These are phyloP conservation scores for Cyberlindnera petersonii DNA, from an alignment of 805 yeast genomes.

Conservation along the genomic window DNA sequence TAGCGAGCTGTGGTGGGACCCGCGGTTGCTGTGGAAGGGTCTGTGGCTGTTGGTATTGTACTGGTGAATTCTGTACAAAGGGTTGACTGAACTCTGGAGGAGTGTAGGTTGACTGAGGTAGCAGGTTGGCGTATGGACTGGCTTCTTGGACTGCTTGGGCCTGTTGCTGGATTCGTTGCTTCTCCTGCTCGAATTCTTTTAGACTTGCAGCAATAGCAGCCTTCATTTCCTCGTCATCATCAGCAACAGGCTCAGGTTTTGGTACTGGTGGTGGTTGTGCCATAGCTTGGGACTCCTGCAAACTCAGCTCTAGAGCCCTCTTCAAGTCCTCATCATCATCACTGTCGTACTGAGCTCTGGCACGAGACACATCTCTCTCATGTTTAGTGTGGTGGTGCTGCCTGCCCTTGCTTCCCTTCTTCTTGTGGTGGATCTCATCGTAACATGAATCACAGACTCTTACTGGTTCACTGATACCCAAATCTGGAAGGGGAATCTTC, in stretches of 20 bases:
- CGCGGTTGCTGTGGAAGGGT: conserved; percentile 23
- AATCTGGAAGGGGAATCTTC: conserved; percentile 64
- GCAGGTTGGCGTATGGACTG: conserved; percentile 19
- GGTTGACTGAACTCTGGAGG: conserved; percentile 1
- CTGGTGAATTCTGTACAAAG: conserved; percentile 1
- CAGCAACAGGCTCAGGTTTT: conserved; percentile 26
- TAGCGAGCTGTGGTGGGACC: conserved; percentile 8
- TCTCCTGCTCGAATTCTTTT: conserved; percentile 52
- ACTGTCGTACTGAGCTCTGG: conserved; percentile 29
- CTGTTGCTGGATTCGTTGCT: conserved; percentile 24
- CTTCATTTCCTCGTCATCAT: conserved; percentile 82
- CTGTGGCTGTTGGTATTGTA: conserved; percentile 22
- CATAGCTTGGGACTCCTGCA: conserved; percentile 46
- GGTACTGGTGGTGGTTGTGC: conserved; percentile 25
- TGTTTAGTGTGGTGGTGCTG: conserved; percentile 18
- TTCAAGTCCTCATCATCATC: conserved; percentile 75
- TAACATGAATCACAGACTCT: conserved; percentile 91
- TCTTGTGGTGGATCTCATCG: conserved; percentile 49
- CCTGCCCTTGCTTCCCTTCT: conserved; percentile 26
- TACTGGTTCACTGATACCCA: conserved; percentile 86
- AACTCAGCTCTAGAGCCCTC: conserved; percentile 74
- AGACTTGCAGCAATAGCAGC: conserved; percentile 94
- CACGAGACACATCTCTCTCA: conserved; percentile 25
- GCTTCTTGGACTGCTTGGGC: conserved; percentile 13
- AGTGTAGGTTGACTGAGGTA: conserved; percentile 17